These are phyloP conservation scores for Trichosporon asahii DNA, from an alignment of 1,284 basidiomycete genomes.

Conservation along the genomic window DNA sequence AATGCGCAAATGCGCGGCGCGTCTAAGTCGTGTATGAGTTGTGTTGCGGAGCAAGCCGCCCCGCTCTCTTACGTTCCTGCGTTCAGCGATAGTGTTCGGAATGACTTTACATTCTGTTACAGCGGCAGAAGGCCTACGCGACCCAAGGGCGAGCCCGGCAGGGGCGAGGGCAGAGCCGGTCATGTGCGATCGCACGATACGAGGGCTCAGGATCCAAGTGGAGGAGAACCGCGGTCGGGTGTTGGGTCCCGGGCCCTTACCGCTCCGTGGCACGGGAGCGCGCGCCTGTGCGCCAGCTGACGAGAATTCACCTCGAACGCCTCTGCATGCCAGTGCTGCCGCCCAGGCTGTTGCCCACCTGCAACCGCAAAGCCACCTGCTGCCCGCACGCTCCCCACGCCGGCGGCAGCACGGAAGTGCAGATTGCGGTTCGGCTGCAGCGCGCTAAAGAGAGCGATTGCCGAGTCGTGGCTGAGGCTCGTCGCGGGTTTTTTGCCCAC, in stretches of 20 bases:
- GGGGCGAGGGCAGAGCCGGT: not conserved
- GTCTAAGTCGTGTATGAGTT: not conserved
- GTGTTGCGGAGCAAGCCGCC: not conserved
- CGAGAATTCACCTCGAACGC: not conserved
- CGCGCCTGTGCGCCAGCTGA: not conserved
- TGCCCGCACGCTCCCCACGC: not conserved
- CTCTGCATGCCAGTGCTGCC: not conserved
- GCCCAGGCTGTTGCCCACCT: not conserved
- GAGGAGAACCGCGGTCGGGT: not conserved
- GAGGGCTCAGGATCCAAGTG: not conserved
- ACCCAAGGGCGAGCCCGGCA: not conserved
- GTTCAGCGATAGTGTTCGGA: not conserved
- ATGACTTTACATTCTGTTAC: not conserved
- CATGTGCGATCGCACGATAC: conserved; percentile 4
- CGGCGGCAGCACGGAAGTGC: not conserved
- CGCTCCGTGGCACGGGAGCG: not conserved
- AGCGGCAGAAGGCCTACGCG: not conserved
- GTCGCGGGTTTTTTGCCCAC: not conserved
- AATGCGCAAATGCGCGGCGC: not conserved
- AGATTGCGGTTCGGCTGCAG: not conserved
- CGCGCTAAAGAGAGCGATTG: not conserved
- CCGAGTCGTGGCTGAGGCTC: not conserved
- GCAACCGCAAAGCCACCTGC: not conserved
- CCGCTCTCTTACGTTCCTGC: no score
- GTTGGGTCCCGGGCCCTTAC: not conserved